A percentile compares a stretch with the other conserved stretches of the same genome.
phyloP scores from a whole-genome alignment of 2,329 filamentous ascomycete species.

The Neonectria sp. region DNA sequence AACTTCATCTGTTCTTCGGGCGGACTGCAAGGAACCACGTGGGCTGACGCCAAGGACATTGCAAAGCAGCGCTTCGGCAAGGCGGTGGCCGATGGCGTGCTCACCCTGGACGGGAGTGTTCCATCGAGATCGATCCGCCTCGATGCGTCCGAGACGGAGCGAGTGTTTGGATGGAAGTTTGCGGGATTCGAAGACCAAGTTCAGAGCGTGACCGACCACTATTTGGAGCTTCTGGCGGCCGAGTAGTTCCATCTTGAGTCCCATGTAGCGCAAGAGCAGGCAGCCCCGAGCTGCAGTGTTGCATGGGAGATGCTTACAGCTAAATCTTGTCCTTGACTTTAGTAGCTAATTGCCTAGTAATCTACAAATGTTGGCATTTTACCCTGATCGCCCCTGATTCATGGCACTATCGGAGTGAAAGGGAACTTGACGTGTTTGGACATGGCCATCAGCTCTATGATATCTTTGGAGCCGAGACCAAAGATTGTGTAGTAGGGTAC shows the following conservation, averaged over 20 bases:
- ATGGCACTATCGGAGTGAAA: not conserved
- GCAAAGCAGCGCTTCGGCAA: conserved; percentile 48
- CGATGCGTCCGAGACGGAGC: conserved; percentile 39
- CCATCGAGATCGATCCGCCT: conserved; percentile 11
- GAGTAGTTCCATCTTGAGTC: not conserved
- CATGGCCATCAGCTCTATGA: not conserved
- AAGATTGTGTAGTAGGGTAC: not conserved
- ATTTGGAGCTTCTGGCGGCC: conserved; percentile 39
- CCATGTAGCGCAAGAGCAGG: not conserved
- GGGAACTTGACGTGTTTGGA: not conserved
- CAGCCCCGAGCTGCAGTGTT: not conserved
- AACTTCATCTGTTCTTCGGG: conserved; percentile 31
- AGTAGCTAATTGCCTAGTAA: not conserved
- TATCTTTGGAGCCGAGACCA: not conserved
- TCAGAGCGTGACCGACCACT: conserved; percentile 46
- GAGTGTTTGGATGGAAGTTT: conserved; percentile 47
- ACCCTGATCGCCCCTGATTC: not conserved
- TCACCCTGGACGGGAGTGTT: conserved; percentile 27
- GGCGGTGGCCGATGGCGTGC: conserved; percentile 34
- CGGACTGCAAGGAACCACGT: conserved; percentile 48
- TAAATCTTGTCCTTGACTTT: not conserved
- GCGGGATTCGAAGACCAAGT: conserved; percentile 49
- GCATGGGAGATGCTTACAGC: not conserved
- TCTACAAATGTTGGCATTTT: not conserved
- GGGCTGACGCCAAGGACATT: conserved; percentile 58